Percentiles rank a stretch among this genome's conserved stretches.
phyloP scores from a whole-genome alignment of 768 basidiomycete species.

The Multifurca ochricompacta region DNA sequence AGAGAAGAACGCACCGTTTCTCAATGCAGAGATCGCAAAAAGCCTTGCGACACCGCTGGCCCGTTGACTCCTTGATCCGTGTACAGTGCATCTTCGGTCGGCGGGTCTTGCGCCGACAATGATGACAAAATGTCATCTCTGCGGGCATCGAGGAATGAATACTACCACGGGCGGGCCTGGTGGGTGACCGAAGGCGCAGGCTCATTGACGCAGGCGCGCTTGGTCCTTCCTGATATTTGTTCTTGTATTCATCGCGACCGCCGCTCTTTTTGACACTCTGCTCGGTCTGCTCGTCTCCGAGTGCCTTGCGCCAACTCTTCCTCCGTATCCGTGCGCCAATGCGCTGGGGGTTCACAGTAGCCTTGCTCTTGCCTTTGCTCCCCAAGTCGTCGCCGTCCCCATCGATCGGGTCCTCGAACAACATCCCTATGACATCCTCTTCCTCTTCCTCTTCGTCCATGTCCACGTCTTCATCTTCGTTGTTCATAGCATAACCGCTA shows the following conservation, averaged over 20 bases:
- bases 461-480: neutral
- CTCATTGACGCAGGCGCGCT: neutral
- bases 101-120: conserved; percentile 8
- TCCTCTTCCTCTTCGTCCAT: neutral
- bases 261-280: neutral
- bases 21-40: conserved; percentile 18
- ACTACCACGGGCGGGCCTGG: too few relatives aligned
- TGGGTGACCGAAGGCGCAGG: neutral
- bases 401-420: neutral
- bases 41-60: neutral
- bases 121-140: conserved; percentile 8
- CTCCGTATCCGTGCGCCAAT: neutral
- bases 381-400: neutral
- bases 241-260: neutral
- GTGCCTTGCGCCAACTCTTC: conserved; percentile 9
- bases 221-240: neutral
- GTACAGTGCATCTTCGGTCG: conserved; percentile 14
- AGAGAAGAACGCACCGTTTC: conserved; percentile 8
- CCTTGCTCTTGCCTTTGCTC: neutral
- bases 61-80: neutral
- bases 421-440: neutral
- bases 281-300: neutral
- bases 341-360: neutral
- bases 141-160: too few relatives aligned
- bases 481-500: neutral